A percentile compares a stretch with the other conserved stretches of the same genome.
Conservation (phyloP, 2,329 filamentous ascomycete genomes). For the Alternaria consortialis region DNA sequence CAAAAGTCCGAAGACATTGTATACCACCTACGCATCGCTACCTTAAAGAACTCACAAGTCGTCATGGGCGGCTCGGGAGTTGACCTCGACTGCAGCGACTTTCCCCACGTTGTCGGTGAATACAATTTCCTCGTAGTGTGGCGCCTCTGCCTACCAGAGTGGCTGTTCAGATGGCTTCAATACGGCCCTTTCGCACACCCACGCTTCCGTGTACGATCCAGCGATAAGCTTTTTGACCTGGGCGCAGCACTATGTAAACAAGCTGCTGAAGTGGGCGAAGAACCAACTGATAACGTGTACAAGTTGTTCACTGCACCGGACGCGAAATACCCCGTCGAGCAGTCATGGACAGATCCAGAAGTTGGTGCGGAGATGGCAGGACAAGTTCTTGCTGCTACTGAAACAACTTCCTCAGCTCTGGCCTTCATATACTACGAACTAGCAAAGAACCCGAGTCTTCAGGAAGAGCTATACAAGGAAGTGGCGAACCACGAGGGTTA, state of each 20-base stretch:
- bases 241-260: slow-evolving; percentile 25
- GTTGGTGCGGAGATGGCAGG: slow-evolving; percentile 33
- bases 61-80: slow-evolving; percentile 31
- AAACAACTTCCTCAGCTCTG: slow-evolving; percentile 31
- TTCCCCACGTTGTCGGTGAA: slow-evolving; percentile 29
- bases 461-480: slow-evolving; percentile 23
- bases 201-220: slow-evolving; percentile 29
- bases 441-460: slow-evolving; percentile 26
- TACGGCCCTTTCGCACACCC: slow-evolving; percentile 25
- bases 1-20: slow-evolving; percentile 29
- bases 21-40: slow-evolving; percentile 30
- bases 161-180: slow-evolving; percentile 30
- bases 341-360: slow-evolving; percentile 26
- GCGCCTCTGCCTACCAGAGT: slow-evolving; percentile 30
- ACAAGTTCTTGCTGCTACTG: slow-evolving; percentile 32
- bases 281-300: slow-evolving; percentile 19
- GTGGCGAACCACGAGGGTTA: slow-evolving; percentile 25
- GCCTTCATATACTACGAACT: slow-evolving; percentile 33
- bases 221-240: slow-evolving; percentile 29
- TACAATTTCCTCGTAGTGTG: slow-evolving; percentile 35
- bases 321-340: slow-evolving; percentile 28
- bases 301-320: slow-evolving; percentile 22
- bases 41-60: slow-evolving; percentile 29
- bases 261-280: slow-evolving; percentile 12
- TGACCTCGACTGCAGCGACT: slow-evolving; percentile 22